Percentiles rank a stretch among this genome's conserved stretches.
Evolutionary conservation across 768 basidiomycete genomes (phyloP).

Genomic region (Boletus bicolor): DNA sequence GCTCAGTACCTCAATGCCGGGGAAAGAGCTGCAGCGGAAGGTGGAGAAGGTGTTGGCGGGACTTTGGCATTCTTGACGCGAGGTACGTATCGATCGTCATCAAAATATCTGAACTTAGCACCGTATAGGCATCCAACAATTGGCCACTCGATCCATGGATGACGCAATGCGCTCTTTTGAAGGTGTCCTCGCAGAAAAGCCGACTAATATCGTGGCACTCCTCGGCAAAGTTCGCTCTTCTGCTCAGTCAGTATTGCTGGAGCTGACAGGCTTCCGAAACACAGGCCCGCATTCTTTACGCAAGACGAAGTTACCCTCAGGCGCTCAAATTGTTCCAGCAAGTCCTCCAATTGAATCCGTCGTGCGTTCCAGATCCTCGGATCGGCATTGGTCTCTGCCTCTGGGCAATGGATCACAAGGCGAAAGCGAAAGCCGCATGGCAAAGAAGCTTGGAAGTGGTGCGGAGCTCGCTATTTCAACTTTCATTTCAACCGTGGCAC

Average conservation of each 20-base stretch:
- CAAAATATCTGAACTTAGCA: not conserved
- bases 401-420: conserved; percentile 84
- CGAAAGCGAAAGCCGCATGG: conserved; percentile 87
- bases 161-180: conserved; percentile 83
- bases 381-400: conserved; percentile 94
- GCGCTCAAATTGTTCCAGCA: conserved; percentile 86
- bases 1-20: conserved; percentile 63
- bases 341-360: conserved; percentile 72
- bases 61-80: conserved; percentile 62
- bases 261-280: not conserved
- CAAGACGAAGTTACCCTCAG: conserved; percentile 69
- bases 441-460: conserved; percentile 83
- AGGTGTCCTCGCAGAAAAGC: conserved; percentile 68
- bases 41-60: conserved; percentile 56
- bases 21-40: conserved; percentile 52
- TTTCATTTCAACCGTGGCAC: not conserved
- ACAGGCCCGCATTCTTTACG: conserved; percentile 83
- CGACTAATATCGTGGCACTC: conserved; percentile 84
- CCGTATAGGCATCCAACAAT: conserved; percentile 68
- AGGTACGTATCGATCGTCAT: conserved; percentile 41
- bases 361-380: conserved; percentile 86
- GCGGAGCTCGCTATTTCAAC: conserved; percentile 28
- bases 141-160: conserved; percentile 77
- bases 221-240: conserved; percentile 67
- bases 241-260: not conserved